Conservation (phyloP, 805 yeast genomes). For the Schwanniomyces sp. region DNA sequence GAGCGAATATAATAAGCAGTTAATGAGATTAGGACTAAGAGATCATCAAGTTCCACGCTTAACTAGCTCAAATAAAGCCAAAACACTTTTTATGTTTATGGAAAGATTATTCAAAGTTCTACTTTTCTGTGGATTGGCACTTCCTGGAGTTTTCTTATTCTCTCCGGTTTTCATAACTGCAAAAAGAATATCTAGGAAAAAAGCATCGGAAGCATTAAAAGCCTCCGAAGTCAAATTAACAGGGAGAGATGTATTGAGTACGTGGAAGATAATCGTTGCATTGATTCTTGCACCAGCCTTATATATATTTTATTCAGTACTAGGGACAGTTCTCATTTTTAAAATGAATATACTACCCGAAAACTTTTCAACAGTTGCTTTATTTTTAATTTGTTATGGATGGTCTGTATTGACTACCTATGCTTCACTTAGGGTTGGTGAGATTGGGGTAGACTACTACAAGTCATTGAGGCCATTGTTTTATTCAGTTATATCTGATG, state of each 20-base stretch:
- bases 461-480: conserved; percentile 39
- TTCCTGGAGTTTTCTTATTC: conserved; percentile 39
- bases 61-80: conserved; percentile 18
- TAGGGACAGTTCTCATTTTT: conserved; percentile 27
- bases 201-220: conserved; percentile 39
- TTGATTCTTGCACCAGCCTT: conserved; percentile 40
- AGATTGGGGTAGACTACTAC: conserved; percentile 42
- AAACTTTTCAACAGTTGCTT: conserved; percentile 11
- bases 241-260: conserved; percentile 42
- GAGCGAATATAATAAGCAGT: conserved; percentile 30
- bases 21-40: conserved; percentile 32
- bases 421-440: conserved; percentile 42
- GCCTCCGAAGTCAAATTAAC: conserved; percentile 39
- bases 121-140: conserved; percentile 29
- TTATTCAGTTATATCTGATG: conserved; percentile 29
- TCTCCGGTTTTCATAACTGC: conserved; percentile 41
- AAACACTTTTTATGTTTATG: conserved; percentile 22
- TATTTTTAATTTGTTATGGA: conserved; percentile 31
- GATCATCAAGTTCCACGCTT: conserved; percentile 42
- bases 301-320: conserved; percentile 37
- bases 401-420: conserved; percentile 41
- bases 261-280: conserved; percentile 46
- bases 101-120: conserved; percentile 25
- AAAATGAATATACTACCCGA: conserved; percentile 11
- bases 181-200: conserved; percentile 28